Evolutionary conservation across 306 rosid genomes (phyloP).

Genomic region (Pterocarpus santalinus): DNA sequence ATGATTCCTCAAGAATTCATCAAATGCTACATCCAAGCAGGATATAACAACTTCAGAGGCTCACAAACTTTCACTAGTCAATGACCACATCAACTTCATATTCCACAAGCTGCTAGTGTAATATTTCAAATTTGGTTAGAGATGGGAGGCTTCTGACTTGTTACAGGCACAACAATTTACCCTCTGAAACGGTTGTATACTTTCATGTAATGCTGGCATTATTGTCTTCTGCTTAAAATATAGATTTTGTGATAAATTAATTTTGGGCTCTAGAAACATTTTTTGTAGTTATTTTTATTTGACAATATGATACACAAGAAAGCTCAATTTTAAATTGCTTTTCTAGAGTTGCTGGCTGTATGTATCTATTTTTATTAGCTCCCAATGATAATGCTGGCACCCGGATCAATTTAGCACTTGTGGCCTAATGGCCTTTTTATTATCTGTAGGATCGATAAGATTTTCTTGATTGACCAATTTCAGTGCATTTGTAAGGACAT

Average conservation of each 20-base stretch:
- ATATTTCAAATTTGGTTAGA: background rate
- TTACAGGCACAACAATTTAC: background rate
- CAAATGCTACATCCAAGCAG: slow-evolving; percentile 3
- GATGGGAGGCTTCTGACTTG: slow-evolving; percentile 4
- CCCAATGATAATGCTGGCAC: background rate
- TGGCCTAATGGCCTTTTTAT: too few species aligned
- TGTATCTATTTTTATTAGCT: background rate
- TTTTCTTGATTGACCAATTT: too few species aligned
- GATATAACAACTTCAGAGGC: slow-evolving; percentile 2
- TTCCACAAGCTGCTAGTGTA: background rate
- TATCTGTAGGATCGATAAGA: too few species aligned
- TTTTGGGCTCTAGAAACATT: background rate
- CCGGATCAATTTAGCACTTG: too few species aligned
- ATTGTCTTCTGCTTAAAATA: background rate
- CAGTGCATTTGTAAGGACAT: too few species aligned
- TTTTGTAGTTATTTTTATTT: background rate
- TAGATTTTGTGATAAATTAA: background rate
- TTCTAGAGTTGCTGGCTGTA: background rate
- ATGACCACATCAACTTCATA: background rate
- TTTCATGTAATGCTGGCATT: background rate
- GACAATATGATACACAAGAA: background rate
- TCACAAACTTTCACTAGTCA: slow-evolving; percentile 2
- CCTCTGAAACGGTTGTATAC: background rate
- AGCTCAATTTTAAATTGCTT: background rate
- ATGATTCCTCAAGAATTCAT: slow-evolving; percentile 29